Conservation (phyloP, 2,329 filamentous ascomycete species). For the Botrytis galanthina region DNA sequence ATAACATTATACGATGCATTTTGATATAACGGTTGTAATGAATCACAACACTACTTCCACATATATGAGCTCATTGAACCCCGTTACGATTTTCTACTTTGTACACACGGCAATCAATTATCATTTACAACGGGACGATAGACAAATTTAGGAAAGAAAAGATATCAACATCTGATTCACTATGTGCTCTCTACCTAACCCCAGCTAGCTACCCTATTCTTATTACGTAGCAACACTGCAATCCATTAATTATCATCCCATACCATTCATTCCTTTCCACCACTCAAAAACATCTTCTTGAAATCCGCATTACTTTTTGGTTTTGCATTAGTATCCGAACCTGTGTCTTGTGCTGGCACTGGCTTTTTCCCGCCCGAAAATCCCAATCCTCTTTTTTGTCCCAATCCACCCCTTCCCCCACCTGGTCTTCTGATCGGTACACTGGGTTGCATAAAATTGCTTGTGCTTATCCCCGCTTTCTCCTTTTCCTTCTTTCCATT, state of each 20-base stretch:
- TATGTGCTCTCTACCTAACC: background rate
- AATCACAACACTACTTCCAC: too few relatives aligned
- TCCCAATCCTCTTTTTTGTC: slow-evolving; percentile 39
- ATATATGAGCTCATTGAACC: background rate
- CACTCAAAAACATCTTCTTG: slow-evolving; percentile 45
- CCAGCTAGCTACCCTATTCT: background rate
- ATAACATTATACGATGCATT: too few relatives aligned
- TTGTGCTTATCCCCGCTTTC: slow-evolving; percentile 37
- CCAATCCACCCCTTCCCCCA: slow-evolving; percentile 40
- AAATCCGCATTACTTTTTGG: slow-evolving; percentile 57
- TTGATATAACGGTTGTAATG: too few relatives aligned
- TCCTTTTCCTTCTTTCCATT: slow-evolving; percentile 29
- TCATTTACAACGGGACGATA: background rate
- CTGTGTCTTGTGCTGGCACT: background rate
- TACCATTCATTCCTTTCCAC: slow-evolving; percentile 24
- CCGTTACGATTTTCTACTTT: background rate
- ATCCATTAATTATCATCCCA: background rate
- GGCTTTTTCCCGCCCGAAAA: slow-evolving; percentile 26
- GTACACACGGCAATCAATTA: background rate
- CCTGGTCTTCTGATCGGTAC: slow-evolving; percentile 39
- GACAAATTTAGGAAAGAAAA: background rate
- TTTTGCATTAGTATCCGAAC: slow-evolving; percentile 12
- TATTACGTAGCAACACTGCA: background rate
- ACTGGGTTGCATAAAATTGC: slow-evolving; percentile 35
- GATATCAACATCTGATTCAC: slow-evolving; percentile 11